Evolutionary conservation across 202 grass and related monocot species (phyloP), one percentile per base, ranked within the genome.

Genomic region (Carex arenaria): DNA sequence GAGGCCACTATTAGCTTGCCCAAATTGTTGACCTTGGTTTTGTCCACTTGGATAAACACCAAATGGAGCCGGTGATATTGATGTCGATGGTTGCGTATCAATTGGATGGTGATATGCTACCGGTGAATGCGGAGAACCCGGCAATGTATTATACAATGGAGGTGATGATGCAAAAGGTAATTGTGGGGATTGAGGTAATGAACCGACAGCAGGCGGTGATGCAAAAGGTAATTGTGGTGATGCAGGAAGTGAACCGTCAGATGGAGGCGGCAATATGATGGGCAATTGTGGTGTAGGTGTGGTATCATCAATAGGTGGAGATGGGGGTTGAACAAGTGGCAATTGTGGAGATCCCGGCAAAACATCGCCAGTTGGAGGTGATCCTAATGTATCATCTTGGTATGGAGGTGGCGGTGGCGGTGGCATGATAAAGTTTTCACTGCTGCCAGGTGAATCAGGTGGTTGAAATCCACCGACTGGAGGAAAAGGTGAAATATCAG

Each of bases 21-120:
- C 80, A 69, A 56, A 82, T 54, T 5, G 20, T 69, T 49, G 60
- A 13, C 0, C 43, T 53, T 64, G 62, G 17, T 82, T 82, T 55
- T 54, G 42, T 55, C 64, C 80, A 57, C 31, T 68, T 67, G 80
- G 80, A 56, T 69, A 19, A 36, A 22, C 40, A 45, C 79, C 79
- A 31, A 82, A 82, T 4, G 62, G 43, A 66, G 43, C 26, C 1
- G 80, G 23, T 57, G 73, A 17, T 1, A 30, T 32, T 55, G 49
- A 76, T 11, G 47, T 26, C 17, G 3, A 13, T 1, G 52, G 53
- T 32, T 76, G 72, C 0, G 30, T 59, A 31, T 31, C 73, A 1
- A 2, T 34, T 12, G 73, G 73, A 78, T 78, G 73, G 23, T 78
- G 73, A 78, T 78, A 78, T 38, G 73, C 51, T 78, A 78, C 19